Conservation (phyloP, 352 stramenopile genomes). For the Phytophthora nicotianae region DNA sequence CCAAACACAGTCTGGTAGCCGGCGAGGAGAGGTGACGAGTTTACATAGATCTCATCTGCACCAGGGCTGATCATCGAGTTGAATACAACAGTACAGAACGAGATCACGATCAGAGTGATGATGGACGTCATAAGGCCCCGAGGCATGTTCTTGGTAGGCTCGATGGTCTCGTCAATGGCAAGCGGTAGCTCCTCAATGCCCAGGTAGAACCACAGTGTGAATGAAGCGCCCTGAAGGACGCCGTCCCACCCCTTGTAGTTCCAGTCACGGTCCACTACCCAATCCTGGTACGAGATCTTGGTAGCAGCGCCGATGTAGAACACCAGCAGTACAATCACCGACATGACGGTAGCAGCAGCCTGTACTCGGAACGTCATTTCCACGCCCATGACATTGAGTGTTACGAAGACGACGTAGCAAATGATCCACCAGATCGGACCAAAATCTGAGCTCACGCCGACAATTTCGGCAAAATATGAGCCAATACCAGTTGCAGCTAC, state of each 20-base stretch:
- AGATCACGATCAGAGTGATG: slow-evolving; percentile 51
- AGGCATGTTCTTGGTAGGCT: slow-evolving; percentile 68
- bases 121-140: slow-evolving; percentile 56
- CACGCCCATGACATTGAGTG: slow-evolving; percentile 58
- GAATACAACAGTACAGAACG: slow-evolving; percentile 65
- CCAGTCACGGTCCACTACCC: slow-evolving; percentile 56
- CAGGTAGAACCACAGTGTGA: slow-evolving; percentile 72
- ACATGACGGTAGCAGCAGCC: slow-evolving; percentile 49
- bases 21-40: slow-evolving; percentile 49
- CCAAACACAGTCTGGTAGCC: slow-evolving; percentile 67
- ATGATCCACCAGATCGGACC: slow-evolving; percentile 55
- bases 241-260: slow-evolving; percentile 60
- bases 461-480: slow-evolving; percentile 61
- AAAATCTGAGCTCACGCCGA: slow-evolving; percentile 40
- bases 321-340: slow-evolving; percentile 55
- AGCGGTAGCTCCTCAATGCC: slow-evolving; percentile 70
- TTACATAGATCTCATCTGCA: slow-evolving; percentile 49
- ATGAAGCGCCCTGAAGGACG: slow-evolving; percentile 55
- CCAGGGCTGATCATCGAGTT: slow-evolving; percentile 64
- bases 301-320: slow-evolving; percentile 60
- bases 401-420: slow-evolving; percentile 63
- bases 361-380: slow-evolving; percentile 75
- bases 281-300: slow-evolving; percentile 57
- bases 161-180: slow-evolving; percentile 65
- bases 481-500: slow-evolving; percentile 61